Base-by-base conservation (phyloP, 306 rosid species). In the Medicago arabica region DNA sequence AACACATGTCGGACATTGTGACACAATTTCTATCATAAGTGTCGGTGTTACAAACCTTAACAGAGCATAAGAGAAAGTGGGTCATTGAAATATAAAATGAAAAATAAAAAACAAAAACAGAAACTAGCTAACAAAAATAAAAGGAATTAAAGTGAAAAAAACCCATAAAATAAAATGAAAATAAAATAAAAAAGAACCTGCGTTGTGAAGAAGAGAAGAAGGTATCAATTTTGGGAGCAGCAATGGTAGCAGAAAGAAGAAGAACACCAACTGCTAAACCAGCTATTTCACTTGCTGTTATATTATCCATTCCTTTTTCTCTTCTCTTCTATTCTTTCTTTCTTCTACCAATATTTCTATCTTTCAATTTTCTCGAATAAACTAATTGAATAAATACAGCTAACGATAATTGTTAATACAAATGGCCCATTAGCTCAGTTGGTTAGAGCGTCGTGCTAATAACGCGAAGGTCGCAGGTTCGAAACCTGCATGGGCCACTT, bases 391-490 rank as follows among this genome's bases (percentile, higher is more conserved):
- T n/a, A n/a, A n/a, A n/a, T n/a, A n/a, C n/a, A n/a, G n/a, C n/a
- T n/a, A n/a, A n/a, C n/a, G n/a, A n/a, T n/a, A n/a, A n/a, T n/a
- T n/a, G n/a, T n/a, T n/a, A 25, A 25, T 25, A 25, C 39, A 28
- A 3, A 0, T 67, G 93, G 91, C 96, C 96, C 81, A 87, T 92
- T 92, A 86, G 96, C 92, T 89, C 92, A 89, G 92, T 7, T 87
- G 92, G 97, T 89, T 91, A 89, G 93, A 91, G 90, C 89, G 89
- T 91, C 90, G 88, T 89, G 92, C 96, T 91, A 87, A 89, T 86
- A 84, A 90, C 92, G 92, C 90, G 92, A 90, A 91, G 90, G 96
- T 87, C 90, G 87, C 90, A 85, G 93, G 96, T 92, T 90, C 96
- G 96, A 92, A 76, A 92, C 97, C 96, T 88, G 91, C 89, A 88